Base-by-base conservation (phyloP, 225 moss, liverwort and hornwort species). In the Marchantia polymorpha region DNA sequence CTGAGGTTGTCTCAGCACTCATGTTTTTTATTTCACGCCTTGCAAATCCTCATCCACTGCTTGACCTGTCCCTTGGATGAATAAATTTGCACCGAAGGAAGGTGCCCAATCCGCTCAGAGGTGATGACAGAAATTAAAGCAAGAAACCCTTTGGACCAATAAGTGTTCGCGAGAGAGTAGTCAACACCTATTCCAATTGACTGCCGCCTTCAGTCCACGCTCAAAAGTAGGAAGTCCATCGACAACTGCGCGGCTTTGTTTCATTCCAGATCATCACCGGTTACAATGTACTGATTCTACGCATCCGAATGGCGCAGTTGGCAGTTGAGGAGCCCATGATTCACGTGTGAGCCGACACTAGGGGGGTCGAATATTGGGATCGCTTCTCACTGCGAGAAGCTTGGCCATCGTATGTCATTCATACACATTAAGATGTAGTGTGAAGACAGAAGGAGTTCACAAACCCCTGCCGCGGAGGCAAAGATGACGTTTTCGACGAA, bases 1-100 rank as follows among this genome's bases (percentile, higher is more conserved):
- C 90, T 84, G 87, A 72, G 80, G 79, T 87, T 83, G 85, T 83
- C 89, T 92, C 96, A 87, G 91, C 94, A 90, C 90, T 96, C 96
- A 96, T 96, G 86, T 88, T 93, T 92, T 82, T 69, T 77, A 52
- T 73, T 76, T 89, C 82, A 82, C 82, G 54, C 77, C 83, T 59
- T 84, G 73, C 85, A 81, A 85, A 82, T 88, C 83, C 88, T 88
- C 88, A 85, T 88, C 85, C 84, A 87, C 83, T 79, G 69, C 74
- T 69, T 81, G 60, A 69, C 67, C 80, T 27, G 26, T 74, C 64
- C 51, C 71, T 49, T 56, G 13, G 63, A 61, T 79, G 53, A 15
- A 72, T 64, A 19, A 67, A 63, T 72, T 82, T 80, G 3, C 72
- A 78, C 76, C 77, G 58, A 66, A 50, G 58, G 52, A 55, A 52